A percentile compares a stretch with the other conserved stretches of the same genome.
These are phyloP conservation scores for Pseudogymnoascus sp. DNA, from an alignment of 2,329 filamentous ascomycete genomes.

Conservation along the genomic window DNA sequence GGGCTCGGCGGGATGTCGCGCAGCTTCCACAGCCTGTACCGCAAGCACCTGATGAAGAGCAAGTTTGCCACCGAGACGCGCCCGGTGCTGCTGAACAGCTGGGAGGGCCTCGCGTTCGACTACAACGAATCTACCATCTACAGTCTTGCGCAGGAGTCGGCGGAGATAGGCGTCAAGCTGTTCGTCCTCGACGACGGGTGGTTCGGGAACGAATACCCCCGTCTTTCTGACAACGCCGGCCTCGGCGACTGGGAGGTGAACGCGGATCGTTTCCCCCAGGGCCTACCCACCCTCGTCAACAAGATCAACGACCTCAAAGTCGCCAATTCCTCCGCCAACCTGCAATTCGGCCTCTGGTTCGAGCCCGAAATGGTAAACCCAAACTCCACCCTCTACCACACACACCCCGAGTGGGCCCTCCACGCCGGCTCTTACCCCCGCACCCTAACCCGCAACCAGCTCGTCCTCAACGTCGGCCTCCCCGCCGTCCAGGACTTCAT, in stretches of 20 bases:
- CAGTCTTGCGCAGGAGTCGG: slow-evolving; percentile 46
- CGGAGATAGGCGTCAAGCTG: slow-evolving; percentile 51
- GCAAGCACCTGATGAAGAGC: slow-evolving; percentile 51
- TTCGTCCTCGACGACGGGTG: slow-evolving; percentile 61
- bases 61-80: slow-evolving; percentile 44
- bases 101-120: slow-evolving; percentile 55
- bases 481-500: background rate
- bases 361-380: slow-evolving; percentile 63
- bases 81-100: slow-evolving; percentile 55
- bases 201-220: slow-evolving; percentile 53
- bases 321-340: slow-evolving; percentile 28
- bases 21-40: slow-evolving; percentile 52
- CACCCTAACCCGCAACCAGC: background rate
- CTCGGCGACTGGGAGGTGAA: background rate
- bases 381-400: slow-evolving; percentile 50
- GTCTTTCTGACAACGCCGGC: background rate
- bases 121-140: slow-evolving; percentile 50
- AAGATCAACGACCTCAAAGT: background rate
- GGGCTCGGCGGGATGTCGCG: slow-evolving; percentile 56
- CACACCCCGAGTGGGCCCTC: slow-evolving; percentile 57
- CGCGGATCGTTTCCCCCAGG: background rate
- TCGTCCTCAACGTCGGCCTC: background rate
- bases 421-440: slow-evolving; percentile 49
- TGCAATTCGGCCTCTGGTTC: slow-evolving; percentile 59
- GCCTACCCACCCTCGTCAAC: background rate